Evolutionary conservation across 148 eudicot genomes (phyloP).

Genomic region (Vaccinium vitisidaea): DNA sequence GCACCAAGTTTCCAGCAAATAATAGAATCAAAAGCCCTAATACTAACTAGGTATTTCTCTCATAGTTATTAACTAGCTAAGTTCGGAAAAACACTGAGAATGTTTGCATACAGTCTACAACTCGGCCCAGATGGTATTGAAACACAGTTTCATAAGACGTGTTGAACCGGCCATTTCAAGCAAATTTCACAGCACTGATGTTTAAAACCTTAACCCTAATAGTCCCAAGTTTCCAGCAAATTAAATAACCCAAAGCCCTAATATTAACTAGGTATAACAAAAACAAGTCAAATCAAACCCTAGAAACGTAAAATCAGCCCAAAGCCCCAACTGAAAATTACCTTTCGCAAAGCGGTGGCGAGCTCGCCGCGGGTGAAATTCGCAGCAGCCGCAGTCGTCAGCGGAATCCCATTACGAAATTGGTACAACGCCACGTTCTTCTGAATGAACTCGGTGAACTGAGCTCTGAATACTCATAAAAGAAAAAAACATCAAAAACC

Average conservation of each 20-base stretch:
- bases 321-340: conserved; percentile 18
- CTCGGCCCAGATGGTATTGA: background rate
- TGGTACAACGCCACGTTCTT: conserved; percentile 77
- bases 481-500: conserved; percentile 2
- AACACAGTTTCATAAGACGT: too few relatives aligned
- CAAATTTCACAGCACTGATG: background rate
- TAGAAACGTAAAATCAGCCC: background rate
- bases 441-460: conserved; percentile 77
- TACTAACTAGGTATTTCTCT: too few relatives aligned
- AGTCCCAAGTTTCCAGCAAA: background rate
- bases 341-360: conserved; percentile 87
- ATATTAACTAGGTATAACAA: background rate
- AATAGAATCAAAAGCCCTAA: too few relatives aligned
- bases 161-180: background rate
- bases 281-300: background rate
- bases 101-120: too few relatives aligned
- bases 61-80: too few relatives aligned
- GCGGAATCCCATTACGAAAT: conserved; percentile 77
- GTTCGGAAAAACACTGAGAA: too few relatives aligned
- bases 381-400: conserved; percentile 82
- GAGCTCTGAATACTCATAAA: conserved; percentile 45
- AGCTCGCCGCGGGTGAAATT: conserved; percentile 92
- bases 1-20: too few relatives aligned
- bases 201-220: background rate
- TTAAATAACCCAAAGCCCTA: background rate